These are phyloP conservation scores for Cornus kousa DNA, from an alignment of 148 eudicot genomes.

Conservation along the genomic window DNA sequence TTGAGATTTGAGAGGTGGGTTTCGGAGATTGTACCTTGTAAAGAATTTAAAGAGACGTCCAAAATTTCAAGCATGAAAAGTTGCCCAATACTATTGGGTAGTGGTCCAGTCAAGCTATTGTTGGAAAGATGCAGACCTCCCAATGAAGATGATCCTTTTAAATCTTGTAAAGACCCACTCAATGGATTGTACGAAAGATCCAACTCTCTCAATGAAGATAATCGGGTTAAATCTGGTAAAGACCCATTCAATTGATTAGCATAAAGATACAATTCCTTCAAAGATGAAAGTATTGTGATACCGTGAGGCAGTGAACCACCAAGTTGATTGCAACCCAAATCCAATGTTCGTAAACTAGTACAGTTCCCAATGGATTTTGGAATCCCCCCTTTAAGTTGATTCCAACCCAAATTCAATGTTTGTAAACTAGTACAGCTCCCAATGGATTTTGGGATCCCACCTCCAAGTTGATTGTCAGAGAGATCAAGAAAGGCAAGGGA, in stretches of 20 bases:
- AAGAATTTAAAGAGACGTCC: slow-evolving; percentile 19
- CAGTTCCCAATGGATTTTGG: slow-evolving; percentile 1
- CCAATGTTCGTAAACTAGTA: neutral
- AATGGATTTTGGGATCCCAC: slow-evolving; percentile 1
- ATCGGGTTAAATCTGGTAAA: slow-evolving; percentile 17
- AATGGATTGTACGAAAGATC: too few species aligned
- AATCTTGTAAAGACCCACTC: slow-evolving; percentile 17
- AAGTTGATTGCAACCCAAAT: slow-evolving; percentile 1
- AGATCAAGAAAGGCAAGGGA: slow-evolving; percentile 16
- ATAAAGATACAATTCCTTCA: neutral
- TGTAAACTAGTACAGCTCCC: slow-evolving; percentile 1
- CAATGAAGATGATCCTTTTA: slow-evolving; percentile 16
- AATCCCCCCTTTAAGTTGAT: neutral
- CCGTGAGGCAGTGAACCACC: slow-evolving; percentile 15
- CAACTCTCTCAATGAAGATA: slow-evolving; percentile 17
- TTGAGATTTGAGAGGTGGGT: slow-evolving; percentile 14
- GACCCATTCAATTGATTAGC: slow-evolving; percentile 6
- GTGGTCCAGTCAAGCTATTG: slow-evolving; percentile 19
- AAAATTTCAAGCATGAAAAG: slow-evolving; percentile 26
- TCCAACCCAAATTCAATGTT: slow-evolving; percentile 1
- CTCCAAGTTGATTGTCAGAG: neutral
- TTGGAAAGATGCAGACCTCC: neutral
- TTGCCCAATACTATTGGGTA: slow-evolving; percentile 16
- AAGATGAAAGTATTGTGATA: slow-evolving; percentile 4
- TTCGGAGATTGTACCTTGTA: slow-evolving; percentile 22